Evolutionary conservation across 345 rosid genomes (phyloP), one percentile per base, ranked within the genome.

Genomic region (Camelina neglecta): DNA sequence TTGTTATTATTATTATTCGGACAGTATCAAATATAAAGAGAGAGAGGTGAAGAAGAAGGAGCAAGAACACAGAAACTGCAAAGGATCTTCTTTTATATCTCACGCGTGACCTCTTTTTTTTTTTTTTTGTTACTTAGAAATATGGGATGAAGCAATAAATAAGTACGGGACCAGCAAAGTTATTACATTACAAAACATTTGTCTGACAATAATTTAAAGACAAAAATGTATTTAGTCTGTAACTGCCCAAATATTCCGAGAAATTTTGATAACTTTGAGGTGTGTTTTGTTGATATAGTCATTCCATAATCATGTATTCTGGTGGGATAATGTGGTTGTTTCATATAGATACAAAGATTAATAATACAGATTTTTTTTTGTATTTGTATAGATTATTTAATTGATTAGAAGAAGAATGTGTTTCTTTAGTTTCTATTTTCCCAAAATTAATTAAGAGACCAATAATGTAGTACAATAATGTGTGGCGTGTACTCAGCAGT

Each of bases 251-350:
- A 67, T 64, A 63, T 69, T 55, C 24, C 24, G 23, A 69, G 23
- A 45, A 44, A 47, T n/a, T n/a, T 15, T 18, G 11, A 49, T 67
- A 71, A 63, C 64, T 61, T 63, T 77, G 60, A 77, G 53, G 71
- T 77, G 69, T 71, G 60, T 71, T 63, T 71, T 35, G 71, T 38
- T 36, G 33, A 70, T 36, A 39, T 9, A 48, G 61, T 77, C 67
- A 71, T 24, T 64, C 9, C 20, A 63, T 70, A 71, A 56, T 70
- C 36, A 77, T 77, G 76, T 26, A 56, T 48, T 64, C 21, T 56
- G 65, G 55, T 64, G 60, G 23, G 69, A 75, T 68, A 36, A 45
- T 53, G 80, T 76, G 51, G 75, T 70, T 70, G 66, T 18, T 31
- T 5, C 53, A 29, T 63, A 55, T 69, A 3, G 8, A 76, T 54